These are phyloP conservation scores for Brassica juncea DNA, from an alignment of 345 rosid genomes.

Conservation along the genomic window DNA sequence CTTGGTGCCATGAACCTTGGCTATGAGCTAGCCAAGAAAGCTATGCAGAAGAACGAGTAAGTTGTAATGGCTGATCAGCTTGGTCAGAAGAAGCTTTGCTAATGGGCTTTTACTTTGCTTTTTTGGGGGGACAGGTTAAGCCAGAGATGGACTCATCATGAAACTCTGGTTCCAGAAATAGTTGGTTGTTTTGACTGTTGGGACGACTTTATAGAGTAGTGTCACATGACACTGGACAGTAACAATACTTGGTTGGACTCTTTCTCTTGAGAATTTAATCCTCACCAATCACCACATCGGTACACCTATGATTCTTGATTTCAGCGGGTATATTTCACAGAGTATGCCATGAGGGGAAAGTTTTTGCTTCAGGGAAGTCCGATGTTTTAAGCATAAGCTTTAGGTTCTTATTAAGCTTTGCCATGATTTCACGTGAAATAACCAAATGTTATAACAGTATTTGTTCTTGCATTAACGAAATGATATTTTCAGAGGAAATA, in stretches of 20 bases:
- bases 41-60: slow-evolving; percentile 71
- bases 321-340: too few relatives aligned
- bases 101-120: not conserved
- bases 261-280: slow-evolving; percentile 4
- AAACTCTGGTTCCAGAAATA: not conserved
- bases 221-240: slow-evolving; percentile 2
- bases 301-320: too few relatives aligned
- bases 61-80: slow-evolving; percentile 24
- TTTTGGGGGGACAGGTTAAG: slow-evolving; percentile 35
- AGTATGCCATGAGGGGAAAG: too few relatives aligned
- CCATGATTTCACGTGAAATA: too few relatives aligned
- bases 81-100: slow-evolving; percentile 41
- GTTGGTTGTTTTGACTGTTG: too few relatives aligned
- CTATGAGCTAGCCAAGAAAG: slow-evolving; percentile 89
- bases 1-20: slow-evolving; percentile 99
- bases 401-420: too few relatives aligned
- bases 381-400: too few relatives aligned
- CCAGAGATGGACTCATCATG: slow-evolving; percentile 8
- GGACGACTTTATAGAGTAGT: not conserved
- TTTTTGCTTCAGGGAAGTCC: too few relatives aligned
- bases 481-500: too few relatives aligned
- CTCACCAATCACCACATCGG: not conserved
- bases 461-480: too few relatives aligned
- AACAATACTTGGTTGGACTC: slow-evolving; percentile 26
- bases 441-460: too few relatives aligned